Evolutionary conservation across 148 eudicot species (phyloP).

Genomic region (Arbutus unedo): DNA sequence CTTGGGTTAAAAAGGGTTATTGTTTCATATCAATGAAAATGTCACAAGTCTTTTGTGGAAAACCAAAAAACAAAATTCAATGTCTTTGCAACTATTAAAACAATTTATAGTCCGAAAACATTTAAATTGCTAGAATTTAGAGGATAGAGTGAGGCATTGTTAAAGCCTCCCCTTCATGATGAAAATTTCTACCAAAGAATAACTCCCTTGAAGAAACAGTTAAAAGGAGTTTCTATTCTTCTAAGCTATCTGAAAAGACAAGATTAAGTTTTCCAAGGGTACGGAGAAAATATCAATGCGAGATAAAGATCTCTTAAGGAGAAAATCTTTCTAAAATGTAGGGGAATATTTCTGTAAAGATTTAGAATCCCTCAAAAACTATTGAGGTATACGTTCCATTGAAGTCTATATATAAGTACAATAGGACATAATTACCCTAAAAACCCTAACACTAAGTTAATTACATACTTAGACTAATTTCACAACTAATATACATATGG

Average conservation of each 20-base stretch:
- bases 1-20: neutral
- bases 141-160: neutral
- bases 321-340: neutral
- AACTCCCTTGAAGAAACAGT: neutral
- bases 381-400: no score
- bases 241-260: neutral
- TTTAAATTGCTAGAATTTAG: neutral
- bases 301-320: neutral
- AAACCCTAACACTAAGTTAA: no score
- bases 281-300: neutral
- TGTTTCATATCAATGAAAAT: neutral
- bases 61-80: neutral
- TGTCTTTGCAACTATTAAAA: neutral
- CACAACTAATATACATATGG: no score
- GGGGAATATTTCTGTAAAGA: neutral
- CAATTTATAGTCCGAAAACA: neutral
- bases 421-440: no score
- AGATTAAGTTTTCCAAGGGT: neutral
- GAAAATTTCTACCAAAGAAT: neutral
- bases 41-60: neutral
- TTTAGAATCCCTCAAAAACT: no score
- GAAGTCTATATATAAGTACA: no score
- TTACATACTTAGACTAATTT: no score
- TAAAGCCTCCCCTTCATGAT: neutral
- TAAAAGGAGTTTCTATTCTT: neutral